A percentile compares a stretch with the other conserved stretches of the same genome.
Evolutionary conservation across 768 basidiomycete species (phyloP).

Genomic region (Tricholomella constricta): DNA sequence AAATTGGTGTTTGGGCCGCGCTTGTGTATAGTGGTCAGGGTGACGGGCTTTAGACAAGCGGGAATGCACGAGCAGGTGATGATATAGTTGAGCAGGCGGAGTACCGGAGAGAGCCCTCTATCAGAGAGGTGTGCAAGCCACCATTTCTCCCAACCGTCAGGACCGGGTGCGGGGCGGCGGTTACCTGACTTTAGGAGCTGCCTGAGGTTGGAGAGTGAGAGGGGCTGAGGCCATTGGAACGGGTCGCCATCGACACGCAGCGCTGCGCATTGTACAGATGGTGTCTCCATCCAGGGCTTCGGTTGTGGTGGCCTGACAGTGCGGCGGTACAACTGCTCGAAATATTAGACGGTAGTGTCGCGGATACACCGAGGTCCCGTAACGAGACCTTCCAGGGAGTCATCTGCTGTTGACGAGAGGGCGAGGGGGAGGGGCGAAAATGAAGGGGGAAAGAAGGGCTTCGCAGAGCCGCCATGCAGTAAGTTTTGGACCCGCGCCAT

Average conservation of each 20-base stretch:
- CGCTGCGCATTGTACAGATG: not conserved
- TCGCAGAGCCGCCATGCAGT: too few species aligned
- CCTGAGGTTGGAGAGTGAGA: not conserved
- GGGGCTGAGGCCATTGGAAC: not conserved
- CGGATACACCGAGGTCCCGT: too few species aligned
- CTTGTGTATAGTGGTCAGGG: too few species aligned
- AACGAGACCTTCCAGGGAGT: too few species aligned
- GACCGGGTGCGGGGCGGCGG: conserved; percentile 28
- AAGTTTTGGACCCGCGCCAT: too few species aligned
- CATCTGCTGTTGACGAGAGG: too few species aligned
- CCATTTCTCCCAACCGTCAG: conserved; percentile 39
- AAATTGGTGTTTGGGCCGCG: too few species aligned
- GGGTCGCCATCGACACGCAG: not conserved
- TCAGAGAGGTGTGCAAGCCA: conserved; percentile 26
- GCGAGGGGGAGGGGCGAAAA: too few species aligned
- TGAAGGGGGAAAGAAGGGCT: too few species aligned
- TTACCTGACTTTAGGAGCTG: conserved; percentile 21
- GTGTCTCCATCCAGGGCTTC: not conserved
- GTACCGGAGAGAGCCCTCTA: conserved; percentile 17
- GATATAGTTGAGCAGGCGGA: conserved; percentile 18
- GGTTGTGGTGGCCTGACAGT: not conserved
- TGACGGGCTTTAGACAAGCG: too few species aligned
- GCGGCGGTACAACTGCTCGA: too few species aligned
- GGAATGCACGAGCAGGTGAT: not conserved
- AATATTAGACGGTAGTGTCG: too few species aligned